Evolutionary conservation across 2,329 filamentous ascomycete genomes (phyloP).

Genomic region (Aureobasidium sp.): DNA sequence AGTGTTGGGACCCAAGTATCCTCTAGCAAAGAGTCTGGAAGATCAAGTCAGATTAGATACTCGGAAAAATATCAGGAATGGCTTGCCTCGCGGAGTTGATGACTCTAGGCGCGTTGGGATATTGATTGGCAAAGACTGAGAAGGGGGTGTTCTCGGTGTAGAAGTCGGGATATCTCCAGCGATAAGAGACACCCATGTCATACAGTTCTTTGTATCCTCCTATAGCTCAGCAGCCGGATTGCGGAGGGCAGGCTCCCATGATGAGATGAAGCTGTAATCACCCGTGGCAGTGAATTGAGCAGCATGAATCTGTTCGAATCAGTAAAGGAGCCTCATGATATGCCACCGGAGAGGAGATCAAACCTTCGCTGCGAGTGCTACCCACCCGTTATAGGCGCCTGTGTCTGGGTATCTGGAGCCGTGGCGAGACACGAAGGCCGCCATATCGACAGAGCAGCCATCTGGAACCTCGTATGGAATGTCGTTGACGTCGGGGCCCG

Average conservation of each 20-base stretch:
- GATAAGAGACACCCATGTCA: conserved; percentile 47
- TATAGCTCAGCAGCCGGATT: conserved; percentile 46
- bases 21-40: conserved; percentile 48
- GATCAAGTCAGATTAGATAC: not conserved
- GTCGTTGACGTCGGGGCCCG: conserved; percentile 19
- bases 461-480: conserved; percentile 48
- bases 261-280: conserved; percentile 47
- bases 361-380: conserved; percentile 24
- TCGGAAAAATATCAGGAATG: not conserved
- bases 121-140: conserved; percentile 58
- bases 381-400: conserved; percentile 53
- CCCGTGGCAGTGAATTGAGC: conserved; percentile 47
- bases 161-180: conserved; percentile 40
- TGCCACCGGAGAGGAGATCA: not conserved
- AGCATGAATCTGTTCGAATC: conserved; percentile 40
- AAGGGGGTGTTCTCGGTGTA: conserved; percentile 44
- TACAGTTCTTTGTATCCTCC: conserved; percentile 57
- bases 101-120: conserved; percentile 40
- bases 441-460: conserved; percentile 52
- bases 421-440: conserved; percentile 52
- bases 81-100: conserved; percentile 46
- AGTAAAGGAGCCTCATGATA: not conserved
- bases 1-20: conserved; percentile 51
- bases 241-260: conserved; percentile 51
- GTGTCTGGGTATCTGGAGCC: conserved; percentile 56